Evolutionary conservation across 768 basidiomycete genomes (phyloP).

Genomic region (Wakefieldia striispora): DNA sequence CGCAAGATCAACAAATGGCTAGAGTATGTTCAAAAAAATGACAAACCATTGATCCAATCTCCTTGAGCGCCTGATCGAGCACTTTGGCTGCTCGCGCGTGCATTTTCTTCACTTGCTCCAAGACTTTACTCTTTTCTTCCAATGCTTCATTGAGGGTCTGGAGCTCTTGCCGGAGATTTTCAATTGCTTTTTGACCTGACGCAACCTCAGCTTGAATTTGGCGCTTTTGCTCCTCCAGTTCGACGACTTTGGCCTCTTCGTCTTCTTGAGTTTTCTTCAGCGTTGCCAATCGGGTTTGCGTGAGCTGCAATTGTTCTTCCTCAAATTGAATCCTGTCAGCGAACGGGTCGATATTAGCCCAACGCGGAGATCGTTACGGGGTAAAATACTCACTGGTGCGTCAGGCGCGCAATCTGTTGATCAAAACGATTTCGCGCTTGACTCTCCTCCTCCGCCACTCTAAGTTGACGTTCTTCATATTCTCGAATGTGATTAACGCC

Average conservation of each 20-base stretch:
- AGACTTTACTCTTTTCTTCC: constrained; percentile 69
- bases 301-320: constrained; percentile 63
- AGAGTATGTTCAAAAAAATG: constrained; percentile 20
- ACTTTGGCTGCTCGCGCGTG: constrained; percentile 68
- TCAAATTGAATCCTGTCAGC: constrained; percentile 73
- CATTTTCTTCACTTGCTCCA: constrained; percentile 74
- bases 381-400: constrained; percentile 66
- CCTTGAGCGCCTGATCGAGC: constrained; percentile 86
- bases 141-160: constrained; percentile 57
- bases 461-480: constrained; percentile 90
- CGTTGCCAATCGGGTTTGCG: constrained; percentile 58
- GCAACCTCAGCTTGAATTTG: constrained; percentile 59
- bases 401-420: constrained; percentile 81
- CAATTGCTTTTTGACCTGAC: constrained; percentile 53
- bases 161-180: constrained; percentile 59
- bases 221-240: constrained; percentile 53
- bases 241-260: constrained; percentile 53
- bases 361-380: neutral
- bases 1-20: neutral
- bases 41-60: constrained; percentile 76
- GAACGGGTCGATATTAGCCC: constrained; percentile 5
- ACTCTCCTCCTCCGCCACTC: constrained; percentile 84
- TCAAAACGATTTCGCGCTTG: constrained; percentile 81
- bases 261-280: constrained; percentile 50
- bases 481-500: constrained; percentile 81